Evolutionary conservation across 768 basidiomycete genomes (phyloP), one percentile per base, ranked within the genome.

Genomic region (Kwoniella dendrophila): DNA sequence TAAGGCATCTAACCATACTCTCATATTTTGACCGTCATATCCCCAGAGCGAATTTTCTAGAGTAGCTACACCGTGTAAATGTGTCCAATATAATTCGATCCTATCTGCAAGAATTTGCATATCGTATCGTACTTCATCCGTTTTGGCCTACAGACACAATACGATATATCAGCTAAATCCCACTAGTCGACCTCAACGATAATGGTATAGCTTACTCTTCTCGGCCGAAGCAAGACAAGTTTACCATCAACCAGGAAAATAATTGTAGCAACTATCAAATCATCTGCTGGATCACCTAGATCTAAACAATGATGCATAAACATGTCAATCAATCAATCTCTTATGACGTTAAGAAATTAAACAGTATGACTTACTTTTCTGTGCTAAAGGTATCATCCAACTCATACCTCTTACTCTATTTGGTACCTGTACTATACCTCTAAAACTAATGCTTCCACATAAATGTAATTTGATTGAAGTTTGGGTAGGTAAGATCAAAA

Each of bases 71-170:
- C 95, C 95, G 38, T 89, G 86, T 43, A 99, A 82, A 82, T 97
- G 95, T 56, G 94, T 96, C 95, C 95, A 99, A 79, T 94, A 99
- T 74, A 96, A 93, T 75, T 99, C 95, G 67, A 98, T 90, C n/a
- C 88, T 86, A 64, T 96, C 92, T 0, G 95, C 92, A 44, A 99
- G 88, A 32, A 98, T 89, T 75, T 97, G 95, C 84, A 97, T 88
- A 79, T 97, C 95, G 73, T 99, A 99, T 70, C 73, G 67, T 16
- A 76, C 71, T 81, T 97, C 93, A 68, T 90, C 87, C 58, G 86
- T 83, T 0, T 86, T 89, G 1, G 90, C 86, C 90, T 93, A 52
- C 27, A 49, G n/a, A n/a, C n/a, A n/a, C n/a, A n/a, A n/a, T n/a
- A n/a, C n/a, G n/a, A n/a, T n/a, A n/a, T n/a, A n/a, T n/a, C n/a